Percentiles rank a stretch among this genome's conserved stretches.
Evolutionary conservation across 371 early-diverging fungal genomes (phyloP).

Genomic region (Scutellospora calospora): DNA sequence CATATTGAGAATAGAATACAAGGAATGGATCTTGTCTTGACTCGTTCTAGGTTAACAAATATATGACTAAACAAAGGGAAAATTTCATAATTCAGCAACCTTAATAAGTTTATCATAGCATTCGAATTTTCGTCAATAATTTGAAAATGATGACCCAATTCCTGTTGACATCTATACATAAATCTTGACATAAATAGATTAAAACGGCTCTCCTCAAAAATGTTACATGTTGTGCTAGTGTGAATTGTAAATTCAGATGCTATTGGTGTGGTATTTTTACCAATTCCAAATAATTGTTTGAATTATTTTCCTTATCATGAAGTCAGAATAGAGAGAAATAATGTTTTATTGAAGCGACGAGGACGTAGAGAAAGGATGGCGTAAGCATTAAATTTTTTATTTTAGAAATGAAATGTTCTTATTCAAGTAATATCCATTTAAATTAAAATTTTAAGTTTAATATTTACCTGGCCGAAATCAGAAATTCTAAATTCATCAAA

Average conservation of each 20-base stretch:
- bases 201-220: background rate
- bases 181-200: conserved; percentile 20
- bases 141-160: conserved; percentile 5
- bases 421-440: conserved; percentile 26
- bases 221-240: conserved; percentile 6
- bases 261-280: conserved; percentile 36
- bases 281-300: conserved; percentile 29
- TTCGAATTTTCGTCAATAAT: background rate
- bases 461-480: too few relatives aligned
- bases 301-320: conserved; percentile 32
- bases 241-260: conserved; percentile 28
- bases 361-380: conserved; percentile 39
- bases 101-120: conserved; percentile 18
- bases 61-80: conserved; percentile 11
- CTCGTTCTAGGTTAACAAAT: too few relatives aligned
- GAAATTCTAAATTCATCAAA: too few relatives aligned
- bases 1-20: too few relatives aligned
- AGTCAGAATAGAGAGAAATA: conserved; percentile 41
- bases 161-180: conserved; percentile 23
- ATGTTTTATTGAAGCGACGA: conserved; percentile 37
- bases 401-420: conserved; percentile 41
- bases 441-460: too few relatives aligned
- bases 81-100: conserved; percentile 24
- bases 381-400: conserved; percentile 11
- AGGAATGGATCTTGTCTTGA: too few relatives aligned